Base-by-base conservation (phyloP, 2,329 filamentous ascomycete species). In the Fusarium setosum region DNA sequence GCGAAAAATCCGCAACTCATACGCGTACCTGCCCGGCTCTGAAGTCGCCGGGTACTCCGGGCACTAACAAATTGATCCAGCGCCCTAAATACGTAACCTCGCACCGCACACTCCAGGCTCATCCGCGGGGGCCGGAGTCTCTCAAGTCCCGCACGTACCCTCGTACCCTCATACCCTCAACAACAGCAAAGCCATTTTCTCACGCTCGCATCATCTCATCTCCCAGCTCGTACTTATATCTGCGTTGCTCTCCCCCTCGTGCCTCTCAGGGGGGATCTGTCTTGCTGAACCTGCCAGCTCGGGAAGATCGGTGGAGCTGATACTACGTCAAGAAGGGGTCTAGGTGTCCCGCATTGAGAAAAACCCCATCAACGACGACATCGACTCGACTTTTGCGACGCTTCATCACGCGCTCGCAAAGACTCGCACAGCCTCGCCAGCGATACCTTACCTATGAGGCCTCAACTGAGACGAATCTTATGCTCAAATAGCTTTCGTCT, bases 331-430 rank as follows among this genome's bases (percentile, higher is more conserved):
- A 64, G 55, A 65, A 65, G 58, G 51, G 59, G n/a, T n/a, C n/a
- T n/a, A n/a, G n/a, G 37, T 59, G 61, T 63, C 58, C 67, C 67
- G 69, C 69, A 65, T 60, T 42, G 53, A 58, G 47, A 63, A 71
- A 71, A 59, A 52, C 54, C 65, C 58, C 53, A 55, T 54, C 67
- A 60, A 62, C 64, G 52, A 65, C 61, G 60, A 58, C 67, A 67
- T 67, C 50, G 63, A 67, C 49, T 64, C 60, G 23, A 34, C 56
- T 47, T 54, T 56, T 61, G 62, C 60, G 54, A 44, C 55, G 65
- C 41, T 60, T 54, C 35, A 42, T 67, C 51, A 60, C 69, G 58
- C 67, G 56, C 63, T 41, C 51, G 59, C 60, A 58, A 40, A n/a
- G 20, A 56, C 45, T 58, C 56, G 48, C 32, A 40, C 51, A 61